phyloP scores from a whole-genome alignment of 2,329 filamentous ascomycete genomes.

The Pseudogymnoascus sp. region DNA sequence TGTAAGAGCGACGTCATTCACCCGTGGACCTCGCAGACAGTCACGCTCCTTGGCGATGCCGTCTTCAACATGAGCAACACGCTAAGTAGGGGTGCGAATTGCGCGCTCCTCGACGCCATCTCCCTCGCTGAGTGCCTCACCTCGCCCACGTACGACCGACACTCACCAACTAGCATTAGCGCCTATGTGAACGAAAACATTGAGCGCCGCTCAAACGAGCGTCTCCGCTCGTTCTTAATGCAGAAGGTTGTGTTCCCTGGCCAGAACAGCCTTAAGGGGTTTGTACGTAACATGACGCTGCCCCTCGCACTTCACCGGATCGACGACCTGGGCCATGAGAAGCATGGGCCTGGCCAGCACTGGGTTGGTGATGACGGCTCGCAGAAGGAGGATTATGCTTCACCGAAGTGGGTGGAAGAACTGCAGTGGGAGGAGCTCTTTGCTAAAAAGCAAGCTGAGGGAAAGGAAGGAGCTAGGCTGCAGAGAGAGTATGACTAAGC shows the following conservation, averaged over 20 bases:
- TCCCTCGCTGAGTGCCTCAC: slow-evolving; percentile 22
- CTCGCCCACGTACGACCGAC: slow-evolving; percentile 13
- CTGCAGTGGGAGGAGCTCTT: background rate
- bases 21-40: slow-evolving; percentile 21
- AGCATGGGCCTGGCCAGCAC: background rate
- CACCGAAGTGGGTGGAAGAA: background rate
- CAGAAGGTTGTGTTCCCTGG: slow-evolving; percentile 26
- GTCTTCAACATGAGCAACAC: slow-evolving; percentile 23
- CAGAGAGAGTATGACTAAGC: background rate
- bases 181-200: slow-evolving; percentile 22
- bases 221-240: slow-evolving; percentile 23
- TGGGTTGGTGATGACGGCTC: background rate
- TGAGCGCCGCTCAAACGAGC: slow-evolving; percentile 21
- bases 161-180: slow-evolving; percentile 14
- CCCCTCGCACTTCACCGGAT: background rate
- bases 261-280: slow-evolving; percentile 23
- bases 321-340: background rate
- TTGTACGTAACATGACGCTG: slow-evolving; percentile 18
- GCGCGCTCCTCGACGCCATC: slow-evolving; percentile 26
- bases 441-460: background rate
- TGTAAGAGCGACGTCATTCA: slow-evolving; percentile 23
- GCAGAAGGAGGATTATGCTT: background rate
- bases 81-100: slow-evolving; percentile 27
- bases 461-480: background rate
- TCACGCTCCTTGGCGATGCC: slow-evolving; percentile 20